These are phyloP conservation scores for Epichloe elymi DNA, from an alignment of 2,329 filamentous ascomycete species.

Conservation along the genomic window DNA sequence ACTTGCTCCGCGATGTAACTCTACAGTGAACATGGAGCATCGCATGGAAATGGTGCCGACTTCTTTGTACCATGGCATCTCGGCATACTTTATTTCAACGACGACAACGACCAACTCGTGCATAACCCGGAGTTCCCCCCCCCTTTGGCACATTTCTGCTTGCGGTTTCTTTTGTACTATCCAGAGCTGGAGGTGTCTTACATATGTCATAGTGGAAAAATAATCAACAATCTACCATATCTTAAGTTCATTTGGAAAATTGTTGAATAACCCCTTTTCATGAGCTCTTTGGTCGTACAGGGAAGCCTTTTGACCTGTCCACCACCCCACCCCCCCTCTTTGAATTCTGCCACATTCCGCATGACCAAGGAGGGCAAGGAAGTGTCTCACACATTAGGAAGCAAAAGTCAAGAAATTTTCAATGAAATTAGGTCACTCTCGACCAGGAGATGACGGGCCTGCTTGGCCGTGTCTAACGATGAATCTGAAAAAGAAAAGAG, in stretches of 20 bases:
- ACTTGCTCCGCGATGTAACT: not conserved
- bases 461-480: not conserved
- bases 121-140: not conserved
- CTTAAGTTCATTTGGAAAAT: not conserved
- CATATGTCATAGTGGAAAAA: not conserved
- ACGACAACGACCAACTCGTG: constrained; percentile 5
- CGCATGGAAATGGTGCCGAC: not conserved
- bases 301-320: no score
- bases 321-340: no score
- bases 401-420: no score
- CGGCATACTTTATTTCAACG: not conserved
- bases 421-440: not conserved
- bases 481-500: not conserved
- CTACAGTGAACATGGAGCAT: not conserved
- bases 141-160: not conserved
- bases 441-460: not conserved
- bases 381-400: no score
- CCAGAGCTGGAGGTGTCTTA: not conserved
- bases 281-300: no score
- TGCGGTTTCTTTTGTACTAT: not conserved
- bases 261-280: no score
- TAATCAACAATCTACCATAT: not conserved
- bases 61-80: not conserved
- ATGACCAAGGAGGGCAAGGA: no score
- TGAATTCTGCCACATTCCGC: no score